Base-by-base conservation (phyloP, 805 yeast genomes). In the Sungouiozyma ichnusensis region DNA sequence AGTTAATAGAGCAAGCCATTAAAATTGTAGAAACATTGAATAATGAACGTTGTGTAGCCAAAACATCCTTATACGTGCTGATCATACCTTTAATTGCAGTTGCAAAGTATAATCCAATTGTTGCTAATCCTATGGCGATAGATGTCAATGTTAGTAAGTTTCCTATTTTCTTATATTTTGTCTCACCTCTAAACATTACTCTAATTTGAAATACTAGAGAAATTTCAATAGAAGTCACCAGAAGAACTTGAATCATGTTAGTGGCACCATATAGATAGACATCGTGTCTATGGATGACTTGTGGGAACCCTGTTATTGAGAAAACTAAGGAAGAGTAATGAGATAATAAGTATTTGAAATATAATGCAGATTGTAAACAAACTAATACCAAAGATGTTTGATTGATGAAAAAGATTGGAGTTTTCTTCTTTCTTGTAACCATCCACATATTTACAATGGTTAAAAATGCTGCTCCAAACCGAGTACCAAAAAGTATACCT, bases 361-460 rank as follows among this genome's bases (percentile, higher is more conserved):
- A 78, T 4, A 87, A 61, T 2, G 74, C 71, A 1, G 87, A 74
- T 41, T 83, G 81, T 14, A 86, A 43, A 3, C 80, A 58, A 41
- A 80, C 62, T 3, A 77, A 55, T 2, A 74, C 39, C 40, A 90
- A 65, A 29, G 83, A 74, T 2, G 68, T 39, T 55, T 78, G 79
- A 60, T 88, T 87, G 36, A 86, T 62, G n/a, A 79, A 58, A 58
- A 85, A 90, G 20, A 86, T 74, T 6, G 87, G 84, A 0, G 88
- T 76, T 17, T 61, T 70, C 50, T 70, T 75, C 44, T 72, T 74
- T 42, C 70, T 72, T 2, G 76, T 68, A 6, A 73, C 61, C 44
- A 79, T 57, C 51, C 72, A 67, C 35, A 79, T 61, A 4, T 70
- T 57, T 11, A 72, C 58, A 40, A 74, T 54, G 4, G 78, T 68